Percentiles rank a stretch among this genome's conserved stretches.
Conservation (phyloP, 768 basidiomycete species). For the Tricholoma furcatifolium region DNA sequence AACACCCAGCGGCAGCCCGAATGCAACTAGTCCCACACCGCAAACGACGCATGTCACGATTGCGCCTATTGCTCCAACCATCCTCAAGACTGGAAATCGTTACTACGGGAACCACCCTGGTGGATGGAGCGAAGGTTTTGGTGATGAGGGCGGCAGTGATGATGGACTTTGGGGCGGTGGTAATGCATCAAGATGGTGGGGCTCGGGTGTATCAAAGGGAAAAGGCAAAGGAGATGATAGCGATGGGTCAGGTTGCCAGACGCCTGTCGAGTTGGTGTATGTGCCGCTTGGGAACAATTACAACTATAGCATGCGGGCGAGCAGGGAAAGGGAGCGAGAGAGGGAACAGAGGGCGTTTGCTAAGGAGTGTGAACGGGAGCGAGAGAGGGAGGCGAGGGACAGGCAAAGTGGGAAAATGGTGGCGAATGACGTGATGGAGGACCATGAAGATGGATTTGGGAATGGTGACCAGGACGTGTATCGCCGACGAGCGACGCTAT, state of each 20-base stretch:
- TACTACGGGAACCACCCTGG: constrained; percentile 36
- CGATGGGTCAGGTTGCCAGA: constrained; percentile 33
- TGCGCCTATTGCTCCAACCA: constrained; percentile 61
- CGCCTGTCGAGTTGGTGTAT: constrained; percentile 71
- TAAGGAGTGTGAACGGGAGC: constrained; percentile 17
- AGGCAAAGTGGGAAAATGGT: constrained; percentile 5
- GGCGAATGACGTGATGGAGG: constrained; percentile 20
- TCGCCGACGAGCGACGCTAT: constrained; percentile 12
- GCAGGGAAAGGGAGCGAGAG: constrained; percentile 22
- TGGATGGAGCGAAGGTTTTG: constrained; percentile 47
- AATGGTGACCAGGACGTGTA: constrained; percentile 20
- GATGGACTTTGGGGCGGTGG: constrained; percentile 20
- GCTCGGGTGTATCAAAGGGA: constrained; percentile 14
- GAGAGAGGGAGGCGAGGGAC: constrained; percentile 15
- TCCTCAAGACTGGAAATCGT: constrained; percentile 74
- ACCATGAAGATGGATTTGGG: constrained; percentile 22
- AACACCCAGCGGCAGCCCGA: constrained; percentile 11
- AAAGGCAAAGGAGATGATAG: constrained; percentile 19
- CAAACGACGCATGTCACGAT: constrained; percentile 37
- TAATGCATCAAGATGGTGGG: constrained; percentile 17
- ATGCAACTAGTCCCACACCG: background rate
- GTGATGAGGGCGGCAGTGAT: constrained; percentile 41
- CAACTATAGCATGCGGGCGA: constrained; percentile 22
- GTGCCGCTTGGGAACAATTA: constrained; percentile 46
- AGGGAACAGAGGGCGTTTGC: constrained; percentile 14